Evolutionary conservation across 495 filamentous ascomycete species (phyloP).

Genomic region (Filosporella fistucella): DNA sequence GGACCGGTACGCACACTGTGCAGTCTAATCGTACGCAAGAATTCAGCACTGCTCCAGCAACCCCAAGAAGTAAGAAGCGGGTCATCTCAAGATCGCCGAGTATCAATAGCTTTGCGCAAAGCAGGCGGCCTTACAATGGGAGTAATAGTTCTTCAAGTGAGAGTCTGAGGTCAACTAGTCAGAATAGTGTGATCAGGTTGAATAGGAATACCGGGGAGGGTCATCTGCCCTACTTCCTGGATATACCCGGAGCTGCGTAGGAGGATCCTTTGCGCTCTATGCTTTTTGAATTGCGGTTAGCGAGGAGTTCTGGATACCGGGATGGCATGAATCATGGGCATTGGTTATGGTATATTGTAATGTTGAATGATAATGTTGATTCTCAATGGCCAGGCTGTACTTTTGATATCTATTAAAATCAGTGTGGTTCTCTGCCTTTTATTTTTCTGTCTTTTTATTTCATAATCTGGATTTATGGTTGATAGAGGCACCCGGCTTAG

Average conservation of each 20-base stretch:
- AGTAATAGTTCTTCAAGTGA: constrained; percentile 31
- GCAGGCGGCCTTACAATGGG: constrained; percentile 31
- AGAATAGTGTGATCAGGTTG: constrained; percentile 21
- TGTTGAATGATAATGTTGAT: constrained; percentile 21
- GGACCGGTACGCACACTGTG: constrained; percentile 23
- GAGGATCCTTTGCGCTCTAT: neutral
- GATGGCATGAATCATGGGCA: neutral
- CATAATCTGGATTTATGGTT: too few species aligned
- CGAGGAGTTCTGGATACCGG: neutral
- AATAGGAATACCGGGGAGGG: constrained; percentile 14
- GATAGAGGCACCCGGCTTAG: too few species aligned
- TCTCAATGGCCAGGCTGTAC: too few species aligned
- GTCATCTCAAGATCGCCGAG: constrained; percentile 32
- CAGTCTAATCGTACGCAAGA: constrained; percentile 32
- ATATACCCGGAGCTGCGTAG: constrained; percentile 9
- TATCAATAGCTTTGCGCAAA: constrained; percentile 38
- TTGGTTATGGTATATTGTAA: constrained; percentile 3
- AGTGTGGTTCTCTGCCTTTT: too few species aligned
- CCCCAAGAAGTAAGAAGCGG: constrained; percentile 37
- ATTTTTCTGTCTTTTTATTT: too few species aligned
- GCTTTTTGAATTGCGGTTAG: constrained; percentile 3
- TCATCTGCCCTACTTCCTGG: constrained; percentile 20
- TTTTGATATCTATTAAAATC: too few species aligned
- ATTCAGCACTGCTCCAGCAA: constrained; percentile 48
- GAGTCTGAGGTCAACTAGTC: constrained; percentile 32